These are phyloP conservation scores for Garcia nutans DNA, from an alignment of 345 rosid species.

Conservation along the genomic window DNA sequence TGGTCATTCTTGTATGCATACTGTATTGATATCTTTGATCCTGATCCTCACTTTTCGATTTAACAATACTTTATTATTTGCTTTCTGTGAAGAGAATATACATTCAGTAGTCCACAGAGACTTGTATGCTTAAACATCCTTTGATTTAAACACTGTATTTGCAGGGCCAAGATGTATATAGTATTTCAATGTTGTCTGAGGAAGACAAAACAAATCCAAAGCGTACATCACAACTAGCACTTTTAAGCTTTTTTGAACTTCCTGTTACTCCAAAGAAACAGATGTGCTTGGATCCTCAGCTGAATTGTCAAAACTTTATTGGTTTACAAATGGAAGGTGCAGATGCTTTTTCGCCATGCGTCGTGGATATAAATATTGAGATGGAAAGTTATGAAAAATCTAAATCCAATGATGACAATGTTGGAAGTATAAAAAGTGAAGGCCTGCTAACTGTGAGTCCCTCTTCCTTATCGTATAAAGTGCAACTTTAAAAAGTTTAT, in stretches of 20 bases:
- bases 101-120: background rate
- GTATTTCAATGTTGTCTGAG: conserved; percentile 64
- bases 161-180: conserved; percentile 65
- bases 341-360: conserved; percentile 60
- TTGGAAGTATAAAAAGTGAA: conserved; percentile 47
- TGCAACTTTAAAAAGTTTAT: too few species aligned
- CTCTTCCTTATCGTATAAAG: background rate
- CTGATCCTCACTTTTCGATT: background rate
- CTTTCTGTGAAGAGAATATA: background rate
- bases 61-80: background rate
- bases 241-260: conserved; percentile 69
- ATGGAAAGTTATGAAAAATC: conserved; percentile 44
- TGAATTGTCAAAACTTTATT: conserved; percentile 55
- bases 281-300: conserved; percentile 45
- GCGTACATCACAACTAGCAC: conserved; percentile 47
- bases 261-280: conserved; percentile 49
- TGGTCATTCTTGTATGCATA: background rate
- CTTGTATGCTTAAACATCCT: background rate
- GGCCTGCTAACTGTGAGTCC: conserved; percentile 52
- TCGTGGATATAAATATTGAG: conserved; percentile 62
- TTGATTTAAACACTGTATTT: conserved; percentile 12
- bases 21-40: background rate
- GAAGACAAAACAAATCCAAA: conserved; percentile 42
- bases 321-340: conserved; percentile 55
- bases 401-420: conserved; percentile 42